Percentiles rank a stretch among this genome's conserved stretches.
phyloP scores from a whole-genome alignment of 108 stramenopile species.

The Cyclotella kingstonii region DNA sequence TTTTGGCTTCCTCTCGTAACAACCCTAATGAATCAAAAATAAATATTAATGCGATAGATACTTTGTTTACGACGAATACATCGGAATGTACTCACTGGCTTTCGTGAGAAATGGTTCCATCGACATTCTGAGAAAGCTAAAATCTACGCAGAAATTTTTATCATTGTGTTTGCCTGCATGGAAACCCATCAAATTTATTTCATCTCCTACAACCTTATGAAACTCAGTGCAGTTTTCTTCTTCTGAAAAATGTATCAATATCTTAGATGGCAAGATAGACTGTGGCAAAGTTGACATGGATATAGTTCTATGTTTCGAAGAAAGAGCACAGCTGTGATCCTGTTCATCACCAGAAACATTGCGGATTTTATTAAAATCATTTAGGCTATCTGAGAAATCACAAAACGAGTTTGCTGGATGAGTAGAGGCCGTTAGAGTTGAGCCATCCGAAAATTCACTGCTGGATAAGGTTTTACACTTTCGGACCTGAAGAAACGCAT shows the following conservation, averaged over 20 bases:
- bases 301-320: constrained; percentile 38
- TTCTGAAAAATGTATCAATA: constrained; percentile 20
- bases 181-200: constrained; percentile 12
- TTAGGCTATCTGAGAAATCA: background rate
- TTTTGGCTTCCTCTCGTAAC: constrained; percentile 35
- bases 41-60: background rate
- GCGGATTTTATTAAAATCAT: background rate
- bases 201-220: constrained; percentile 22
- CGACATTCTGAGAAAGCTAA: constrained; percentile 29
- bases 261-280: constrained; percentile 25
- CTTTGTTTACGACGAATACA: background rate
- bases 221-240: constrained; percentile 21
- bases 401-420: constrained; percentile 19
- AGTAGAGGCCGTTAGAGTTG: constrained; percentile 20
- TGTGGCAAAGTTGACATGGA: constrained; percentile 31
- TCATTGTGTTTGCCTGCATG: constrained; percentile 5
- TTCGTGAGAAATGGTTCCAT: constrained; percentile 44
- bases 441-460: constrained; percentile 21
- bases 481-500: background rate
- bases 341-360: background rate
- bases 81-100: constrained; percentile 31
- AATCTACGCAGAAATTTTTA: constrained; percentile 21
- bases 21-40: constrained; percentile 23
- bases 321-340: constrained; percentile 13
- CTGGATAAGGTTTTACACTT: background rate